phyloP scores from a whole-genome alignment of 129 eudicot genomes.

The Silybum marianum region DNA sequence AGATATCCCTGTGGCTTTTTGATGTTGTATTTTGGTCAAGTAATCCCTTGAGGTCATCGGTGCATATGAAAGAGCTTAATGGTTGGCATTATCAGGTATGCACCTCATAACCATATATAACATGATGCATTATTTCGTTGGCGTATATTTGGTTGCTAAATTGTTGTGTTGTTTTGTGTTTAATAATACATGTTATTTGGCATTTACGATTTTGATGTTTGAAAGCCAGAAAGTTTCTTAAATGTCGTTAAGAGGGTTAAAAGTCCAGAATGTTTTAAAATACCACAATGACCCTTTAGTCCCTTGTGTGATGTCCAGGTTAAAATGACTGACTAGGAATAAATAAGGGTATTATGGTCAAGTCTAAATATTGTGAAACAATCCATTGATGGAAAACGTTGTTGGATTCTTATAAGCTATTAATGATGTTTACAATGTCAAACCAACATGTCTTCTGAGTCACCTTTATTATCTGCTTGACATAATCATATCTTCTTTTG shows the following conservation, averaged over 20 bases:
- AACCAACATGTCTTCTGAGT: no score
- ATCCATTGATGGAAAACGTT: no score
- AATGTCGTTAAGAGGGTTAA: background rate
- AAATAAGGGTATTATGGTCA: no score
- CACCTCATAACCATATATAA: background rate
- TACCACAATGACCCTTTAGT: no score
- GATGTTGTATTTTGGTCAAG: slow-evolving; percentile 26
- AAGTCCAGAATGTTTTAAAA: background rate
- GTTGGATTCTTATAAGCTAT: no score
- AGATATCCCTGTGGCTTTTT: slow-evolving; percentile 43
- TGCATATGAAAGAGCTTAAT: background rate
- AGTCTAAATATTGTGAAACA: no score
- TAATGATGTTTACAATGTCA: no score
- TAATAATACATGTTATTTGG: background rate
- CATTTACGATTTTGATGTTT: background rate
- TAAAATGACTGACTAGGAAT: no score
- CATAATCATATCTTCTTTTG: no score
- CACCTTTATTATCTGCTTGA: no score
- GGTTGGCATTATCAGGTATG: slow-evolving; percentile 30
- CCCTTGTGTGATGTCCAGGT: no score
- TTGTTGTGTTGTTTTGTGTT: background rate
- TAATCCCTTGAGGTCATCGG: slow-evolving; percentile 15
- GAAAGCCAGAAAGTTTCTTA: slow-evolving; percentile 7
- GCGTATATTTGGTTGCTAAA: slow-evolving; percentile 1
- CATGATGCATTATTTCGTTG: background rate